Evolutionary conservation across 495 filamentous ascomycete species (phyloP), one percentile per base, ranked within the genome.

Genomic region (Lasiosphaeria miniovina): DNA sequence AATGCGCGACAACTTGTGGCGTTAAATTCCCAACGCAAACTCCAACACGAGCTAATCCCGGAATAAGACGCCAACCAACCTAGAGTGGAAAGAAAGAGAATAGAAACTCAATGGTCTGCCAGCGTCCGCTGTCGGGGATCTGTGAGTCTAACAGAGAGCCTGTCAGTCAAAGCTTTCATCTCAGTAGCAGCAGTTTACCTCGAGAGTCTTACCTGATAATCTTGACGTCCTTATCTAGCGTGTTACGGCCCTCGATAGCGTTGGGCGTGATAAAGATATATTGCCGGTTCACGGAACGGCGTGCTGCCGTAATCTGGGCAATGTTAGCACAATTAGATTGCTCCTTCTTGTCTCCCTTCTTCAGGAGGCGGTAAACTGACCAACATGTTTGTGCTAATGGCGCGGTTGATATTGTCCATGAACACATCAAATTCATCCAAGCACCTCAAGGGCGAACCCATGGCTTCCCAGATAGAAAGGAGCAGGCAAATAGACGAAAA

Each of bases 401-500:
- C 91, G 49, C 94, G 84, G 71, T 99, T 99, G 57, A 97, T 90
- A 62, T 86, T 89, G 66, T 99, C 94, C 94, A 99, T 99, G 76
- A 96, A 99, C 45, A 99, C 94, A 75, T 99, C 94, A 68, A 97
- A 99, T 75, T 99, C 94, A 74, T 99, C 94, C 52, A 99, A 81
- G 68, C 95, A 98, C 43, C 94, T 84, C 55, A 99, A 86, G 0
- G 93, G 93, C 10, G 89, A 91, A 6, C 93, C 93, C 93, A 99
- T 98, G 45, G 94, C 95, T 68, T 98, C 94, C 94, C 94, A 98
- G 24, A 98, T 86, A 17, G 90, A 83, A 35, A 99, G 79, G 43
- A 99, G 76, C 55, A 99, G 80, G 71, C 94, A 99, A 58, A 97
- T 93, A 11, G 92, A 94, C 1, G 93, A 95, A 75, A 98, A 99